A percentile compares a stretch with the other conserved stretches of the same genome.
phyloP scores from a whole-genome alignment of 2,329 filamentous ascomycete genomes.

The Aspergillus novoparasiticus region DNA sequence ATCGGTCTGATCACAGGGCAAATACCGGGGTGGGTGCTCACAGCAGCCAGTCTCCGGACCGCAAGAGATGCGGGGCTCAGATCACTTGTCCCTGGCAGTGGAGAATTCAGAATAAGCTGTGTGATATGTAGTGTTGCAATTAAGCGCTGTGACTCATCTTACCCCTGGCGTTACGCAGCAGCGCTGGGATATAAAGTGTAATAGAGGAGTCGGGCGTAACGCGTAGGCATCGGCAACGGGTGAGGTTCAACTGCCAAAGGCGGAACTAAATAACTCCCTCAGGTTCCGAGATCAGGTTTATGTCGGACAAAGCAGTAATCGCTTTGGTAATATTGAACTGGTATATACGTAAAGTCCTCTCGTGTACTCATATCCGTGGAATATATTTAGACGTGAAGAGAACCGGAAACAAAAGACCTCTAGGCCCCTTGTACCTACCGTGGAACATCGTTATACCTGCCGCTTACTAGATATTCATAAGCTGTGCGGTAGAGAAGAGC shows the following conservation, averaged over 20 bases:
- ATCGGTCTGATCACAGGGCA: neutral
- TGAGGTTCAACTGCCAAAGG: neutral
- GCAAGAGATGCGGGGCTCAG: neutral
- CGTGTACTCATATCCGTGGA: neutral
- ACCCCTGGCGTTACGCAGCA: neutral
- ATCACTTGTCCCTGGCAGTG: neutral
- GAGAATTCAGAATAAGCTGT: neutral
- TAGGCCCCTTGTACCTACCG: neutral
- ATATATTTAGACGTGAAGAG: neutral
- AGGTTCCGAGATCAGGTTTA: neutral
- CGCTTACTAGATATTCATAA: neutral
- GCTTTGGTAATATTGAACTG: neutral
- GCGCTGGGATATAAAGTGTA: neutral
- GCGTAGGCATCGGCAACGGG: neutral
- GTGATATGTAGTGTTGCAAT: neutral
- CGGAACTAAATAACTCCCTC: neutral
- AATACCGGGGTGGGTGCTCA: neutral
- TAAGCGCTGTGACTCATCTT: neutral
- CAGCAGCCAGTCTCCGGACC: slow-evolving; percentile 1
- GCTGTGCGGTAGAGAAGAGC: neutral
- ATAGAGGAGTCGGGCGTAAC: neutral
- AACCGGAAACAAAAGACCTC: neutral
- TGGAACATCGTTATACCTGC: neutral
- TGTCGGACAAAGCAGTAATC: neutral
- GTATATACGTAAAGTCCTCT: neutral